Evolutionary conservation across 768 basidiomycete species (phyloP).

Genomic region (Russula sp.): DNA sequence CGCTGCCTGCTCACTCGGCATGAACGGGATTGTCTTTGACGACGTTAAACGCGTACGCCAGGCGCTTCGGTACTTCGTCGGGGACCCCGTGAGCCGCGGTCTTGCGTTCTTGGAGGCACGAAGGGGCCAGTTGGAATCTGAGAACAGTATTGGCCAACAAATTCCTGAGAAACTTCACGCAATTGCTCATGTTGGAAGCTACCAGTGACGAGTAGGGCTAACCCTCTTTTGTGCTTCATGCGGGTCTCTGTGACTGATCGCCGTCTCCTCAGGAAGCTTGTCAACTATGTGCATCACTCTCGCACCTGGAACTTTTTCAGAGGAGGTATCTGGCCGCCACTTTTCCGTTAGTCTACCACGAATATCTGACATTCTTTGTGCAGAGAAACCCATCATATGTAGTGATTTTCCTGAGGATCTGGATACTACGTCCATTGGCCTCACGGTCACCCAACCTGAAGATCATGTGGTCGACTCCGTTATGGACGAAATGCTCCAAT

Average conservation of each 20-base stretch:
- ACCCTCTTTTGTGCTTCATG: background rate
- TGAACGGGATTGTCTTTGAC: conserved; percentile 50
- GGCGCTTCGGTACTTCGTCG: conserved; percentile 41
- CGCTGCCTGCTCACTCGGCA: conserved; percentile 50
- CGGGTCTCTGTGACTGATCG: background rate
- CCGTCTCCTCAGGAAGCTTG: conserved; percentile 34
- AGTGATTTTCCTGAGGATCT: conserved; percentile 48
- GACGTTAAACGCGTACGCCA: conserved; percentile 37
- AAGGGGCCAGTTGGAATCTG: conserved; percentile 39
- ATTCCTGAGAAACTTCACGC: conserved; percentile 53
- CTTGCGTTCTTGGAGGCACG: conserved; percentile 37
- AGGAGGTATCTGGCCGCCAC: conserved; percentile 36
- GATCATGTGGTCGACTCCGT: conserved; percentile 36
- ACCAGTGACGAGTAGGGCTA: conserved; percentile 39
- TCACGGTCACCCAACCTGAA: conserved; percentile 37
- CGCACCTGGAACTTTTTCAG: conserved; percentile 53
- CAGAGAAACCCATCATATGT: no score
- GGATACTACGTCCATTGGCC: conserved; percentile 52
- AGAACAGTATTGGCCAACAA: conserved; percentile 38
- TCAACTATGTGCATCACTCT: conserved; percentile 35
- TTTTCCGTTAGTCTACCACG: conserved; percentile 28
- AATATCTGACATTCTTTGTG: no score
- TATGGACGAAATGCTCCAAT: conserved; percentile 54
- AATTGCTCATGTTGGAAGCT: conserved; percentile 51
- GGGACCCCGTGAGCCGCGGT: conserved; percentile 43